Base-by-base conservation (phyloP, 148 eudicot species). In the Nepenthes mirabilis region DNA sequence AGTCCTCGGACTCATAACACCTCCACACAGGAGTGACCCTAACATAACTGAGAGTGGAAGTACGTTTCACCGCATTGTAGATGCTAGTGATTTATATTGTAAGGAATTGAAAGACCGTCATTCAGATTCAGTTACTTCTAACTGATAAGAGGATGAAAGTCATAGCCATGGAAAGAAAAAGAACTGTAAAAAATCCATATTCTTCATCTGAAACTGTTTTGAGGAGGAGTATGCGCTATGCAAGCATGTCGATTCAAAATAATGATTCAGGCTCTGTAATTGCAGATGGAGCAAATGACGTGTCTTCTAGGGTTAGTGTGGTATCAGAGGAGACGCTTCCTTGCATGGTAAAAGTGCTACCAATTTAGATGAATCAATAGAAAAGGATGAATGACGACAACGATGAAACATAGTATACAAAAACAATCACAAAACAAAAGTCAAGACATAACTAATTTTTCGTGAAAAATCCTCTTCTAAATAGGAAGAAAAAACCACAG, bases 191-290 rank as follows among this genome's bases (percentile, higher is more conserved):
- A 54, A 62, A 45, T 56, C 72, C 69, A 49, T 54, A 58, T 47
- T 57, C 80, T 67, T 66, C 75, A 0, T 61, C 65, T 1, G 77
- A 74, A 64, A 79, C 83, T n/a, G 79, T 72, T 43, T 62, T 88
- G 75, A 85, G 97, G 75, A 80, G 97, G 64, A 91, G 94, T 72
- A 79, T 83, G 55, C 85, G 90, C 14, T 82, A 86, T 73, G 78
- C 81, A 61, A 83, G 61, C 45, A 49, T 49, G 6, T 66, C 65
- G 33, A 63, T 37, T 63, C 75, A 66, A 48, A 73, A 58, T 59
- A 52, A 57, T 62, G 73, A 53, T 47, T 54, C 66, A n/a, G 60
- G 63, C 72, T 53, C 55, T 53, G 32, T 59, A 58, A 73, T 5
- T 12, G 53, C 63, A 35, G 68, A 36, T 55, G 80, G 57, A 43